Percentiles rank a stretch among this genome's conserved stretches.
Conservation (phyloP, 371 early-diverging fungal genomes). For the Nosema bombycis region DNA sequence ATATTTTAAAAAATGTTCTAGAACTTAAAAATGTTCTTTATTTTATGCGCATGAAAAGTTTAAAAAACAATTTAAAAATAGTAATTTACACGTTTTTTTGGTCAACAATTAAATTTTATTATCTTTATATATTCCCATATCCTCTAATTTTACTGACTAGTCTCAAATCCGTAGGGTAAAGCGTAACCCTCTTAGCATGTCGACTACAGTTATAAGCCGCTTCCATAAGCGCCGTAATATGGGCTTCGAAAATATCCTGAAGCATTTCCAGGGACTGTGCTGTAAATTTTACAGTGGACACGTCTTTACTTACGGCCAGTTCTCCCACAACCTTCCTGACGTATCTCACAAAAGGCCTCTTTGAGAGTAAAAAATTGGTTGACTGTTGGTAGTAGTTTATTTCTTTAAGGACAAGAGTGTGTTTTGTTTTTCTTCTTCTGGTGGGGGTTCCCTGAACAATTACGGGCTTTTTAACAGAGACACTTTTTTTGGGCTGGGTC, state of each 20-base stretch:
- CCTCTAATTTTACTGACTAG: not conserved
- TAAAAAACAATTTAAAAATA: too few relatives aligned
- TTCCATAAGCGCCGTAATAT: not conserved
- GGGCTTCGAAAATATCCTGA: not conserved
- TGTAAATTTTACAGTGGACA: not conserved
- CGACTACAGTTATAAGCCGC: not conserved
- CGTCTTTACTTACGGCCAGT: not conserved
- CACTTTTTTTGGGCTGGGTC: not conserved
- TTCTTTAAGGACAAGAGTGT: not conserved
- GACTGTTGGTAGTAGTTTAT: slow-evolving; percentile 6
- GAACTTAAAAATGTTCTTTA: too few relatives aligned
- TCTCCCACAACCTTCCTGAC: not conserved
- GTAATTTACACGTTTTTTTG: too few relatives aligned
- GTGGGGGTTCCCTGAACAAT: not conserved
- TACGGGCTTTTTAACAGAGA: slow-evolving; percentile 1
- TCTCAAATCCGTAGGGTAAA: not conserved
- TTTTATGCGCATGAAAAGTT: too few relatives aligned
- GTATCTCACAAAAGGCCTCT: not conserved
- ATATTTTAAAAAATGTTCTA: too few relatives aligned
- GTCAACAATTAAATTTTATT: not conserved
- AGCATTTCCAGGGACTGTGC: slow-evolving; percentile 3
- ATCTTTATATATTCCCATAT: not conserved
- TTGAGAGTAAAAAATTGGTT: not conserved
- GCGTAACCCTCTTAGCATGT: slow-evolving; percentile 10
- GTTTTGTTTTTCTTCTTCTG: not conserved